Conservation (phyloP, 2,329 filamentous ascomycete genomes). For the Colletotrichum cordylinicola region DNA sequence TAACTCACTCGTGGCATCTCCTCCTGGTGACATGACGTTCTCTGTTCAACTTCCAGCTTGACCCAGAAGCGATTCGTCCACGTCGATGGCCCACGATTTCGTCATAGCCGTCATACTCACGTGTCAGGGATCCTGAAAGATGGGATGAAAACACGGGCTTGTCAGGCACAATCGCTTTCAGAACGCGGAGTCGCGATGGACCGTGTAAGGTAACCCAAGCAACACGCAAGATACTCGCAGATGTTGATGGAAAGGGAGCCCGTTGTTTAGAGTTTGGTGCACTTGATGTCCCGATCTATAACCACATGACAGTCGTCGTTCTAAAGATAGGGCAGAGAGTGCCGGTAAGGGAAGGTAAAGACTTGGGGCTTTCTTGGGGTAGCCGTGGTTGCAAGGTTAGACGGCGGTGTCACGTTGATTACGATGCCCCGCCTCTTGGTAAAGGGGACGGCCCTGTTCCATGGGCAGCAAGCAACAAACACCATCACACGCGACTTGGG, state of each 20-base stretch:
- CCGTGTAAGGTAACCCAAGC: neutral
- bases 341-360: neutral
- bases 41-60: neutral
- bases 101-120: constrained; percentile 5
- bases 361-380: neutral
- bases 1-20: neutral
- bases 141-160: neutral
- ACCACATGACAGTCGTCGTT: neutral
- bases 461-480: neutral
- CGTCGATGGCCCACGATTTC: neutral
- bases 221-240: neutral
- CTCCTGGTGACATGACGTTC: neutral
- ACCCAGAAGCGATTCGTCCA: neutral
- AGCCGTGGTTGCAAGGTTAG: constrained; percentile 3
- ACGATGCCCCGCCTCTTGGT: neutral
- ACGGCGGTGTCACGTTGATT: constrained; percentile 10
- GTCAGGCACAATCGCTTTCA: neutral
- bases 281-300: neutral
- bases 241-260: neutral
- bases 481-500: neutral
- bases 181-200: neutral
- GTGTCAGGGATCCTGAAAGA: neutral
- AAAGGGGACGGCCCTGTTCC: constrained; percentile 11
- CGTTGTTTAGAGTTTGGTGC: neutral
- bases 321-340: constrained; percentile 1